A percentile compares a stretch with the other conserved stretches of the same genome.
phyloP scores from a whole-genome alignment of 805 yeast species.

The Debaryomyces prosopidis region DNA sequence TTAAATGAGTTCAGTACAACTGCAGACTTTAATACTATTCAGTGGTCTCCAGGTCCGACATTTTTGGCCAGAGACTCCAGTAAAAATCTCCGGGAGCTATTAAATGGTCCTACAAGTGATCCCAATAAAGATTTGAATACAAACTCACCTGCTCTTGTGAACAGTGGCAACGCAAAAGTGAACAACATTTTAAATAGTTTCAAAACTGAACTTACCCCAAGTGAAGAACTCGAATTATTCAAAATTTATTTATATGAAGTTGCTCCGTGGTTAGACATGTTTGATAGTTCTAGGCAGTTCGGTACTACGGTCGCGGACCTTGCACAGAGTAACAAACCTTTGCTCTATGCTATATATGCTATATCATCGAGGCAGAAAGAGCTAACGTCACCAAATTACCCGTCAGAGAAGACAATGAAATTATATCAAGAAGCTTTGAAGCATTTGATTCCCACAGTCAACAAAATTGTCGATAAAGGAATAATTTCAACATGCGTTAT shows the following conservation, averaged over 20 bases:
- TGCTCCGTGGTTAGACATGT: constrained; percentile 42
- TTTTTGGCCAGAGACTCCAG: background rate
- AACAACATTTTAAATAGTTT: background rate
- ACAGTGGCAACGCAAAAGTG: constrained; percentile 1
- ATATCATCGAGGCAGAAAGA: constrained; percentile 34
- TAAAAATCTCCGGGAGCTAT: constrained; percentile 4
- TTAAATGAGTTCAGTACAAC: constrained; percentile 6
- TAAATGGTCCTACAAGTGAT: constrained; percentile 6
- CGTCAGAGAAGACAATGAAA: constrained; percentile 22
- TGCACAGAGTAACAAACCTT: constrained; percentile 9
- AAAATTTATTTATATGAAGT: constrained; percentile 36
- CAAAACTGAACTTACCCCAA: no score
- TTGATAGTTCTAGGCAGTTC: constrained; percentile 32
- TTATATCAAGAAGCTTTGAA: constrained; percentile 35
- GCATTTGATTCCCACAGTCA: constrained; percentile 34
- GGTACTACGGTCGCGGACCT: constrained; percentile 18
- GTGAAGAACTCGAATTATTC: constrained; percentile 28
- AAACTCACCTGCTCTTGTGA: constrained; percentile 5
- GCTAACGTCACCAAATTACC: constrained; percentile 21
- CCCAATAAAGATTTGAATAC: constrained; percentile 18
- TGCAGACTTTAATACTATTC: constrained; percentile 11
- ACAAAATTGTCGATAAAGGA: constrained; percentile 22
- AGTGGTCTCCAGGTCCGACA: no score
- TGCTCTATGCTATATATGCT: constrained; percentile 29
- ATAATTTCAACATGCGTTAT: constrained; percentile 40